These are phyloP conservation scores for Primulina tabacum DNA, from an alignment of 257 asterid species.

Conservation along the genomic window DNA sequence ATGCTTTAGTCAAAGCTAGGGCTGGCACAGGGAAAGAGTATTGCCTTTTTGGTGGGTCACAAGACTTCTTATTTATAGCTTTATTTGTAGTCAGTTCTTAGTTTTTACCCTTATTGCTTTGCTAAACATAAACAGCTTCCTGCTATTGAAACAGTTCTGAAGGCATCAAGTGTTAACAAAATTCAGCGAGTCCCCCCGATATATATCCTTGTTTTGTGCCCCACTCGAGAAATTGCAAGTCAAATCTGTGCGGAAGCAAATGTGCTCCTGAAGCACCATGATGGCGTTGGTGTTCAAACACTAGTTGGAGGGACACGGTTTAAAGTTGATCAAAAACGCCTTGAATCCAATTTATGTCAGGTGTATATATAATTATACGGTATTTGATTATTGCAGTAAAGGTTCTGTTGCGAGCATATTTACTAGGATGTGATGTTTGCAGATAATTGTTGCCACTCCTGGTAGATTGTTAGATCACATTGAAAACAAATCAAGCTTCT, in stretches of 20 bases:
- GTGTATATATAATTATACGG: slow-evolving; percentile 29
- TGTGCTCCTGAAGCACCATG: slow-evolving; percentile 83
- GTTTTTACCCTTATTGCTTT: slow-evolving; percentile 31
- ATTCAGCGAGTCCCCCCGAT: slow-evolving; percentile 54
- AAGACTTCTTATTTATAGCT: slow-evolving; percentile 14
- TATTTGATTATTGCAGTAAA: neutral
- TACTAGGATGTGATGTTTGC: slow-evolving; percentile 31
- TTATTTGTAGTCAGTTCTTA: slow-evolving; percentile 15
- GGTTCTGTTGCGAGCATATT: neutral
- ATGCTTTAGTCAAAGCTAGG: slow-evolving; percentile 87
- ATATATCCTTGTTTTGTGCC: slow-evolving; percentile 75
- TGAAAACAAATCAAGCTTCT: slow-evolving; percentile 87
- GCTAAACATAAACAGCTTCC: slow-evolving; percentile 92
- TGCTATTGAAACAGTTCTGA: slow-evolving; percentile 99
- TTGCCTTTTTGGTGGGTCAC: slow-evolving; percentile 78
- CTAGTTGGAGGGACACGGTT: slow-evolving; percentile 92
- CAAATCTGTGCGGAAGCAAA: slow-evolving; percentile 91
- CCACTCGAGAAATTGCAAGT: slow-evolving; percentile 95
- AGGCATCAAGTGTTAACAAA: slow-evolving; percentile 38
- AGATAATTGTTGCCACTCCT: slow-evolving; percentile 95
- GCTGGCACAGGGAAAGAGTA: slow-evolving; percentile 96
- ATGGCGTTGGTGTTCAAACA: slow-evolving; percentile 76
- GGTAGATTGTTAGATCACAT: slow-evolving; percentile 94
- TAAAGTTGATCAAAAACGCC: slow-evolving; percentile 71
- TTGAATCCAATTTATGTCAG: slow-evolving; percentile 78